Evolutionary conservation across 78 protist genomes (phyloP).

Genomic region (Cavenderia fasciculata): DNA sequence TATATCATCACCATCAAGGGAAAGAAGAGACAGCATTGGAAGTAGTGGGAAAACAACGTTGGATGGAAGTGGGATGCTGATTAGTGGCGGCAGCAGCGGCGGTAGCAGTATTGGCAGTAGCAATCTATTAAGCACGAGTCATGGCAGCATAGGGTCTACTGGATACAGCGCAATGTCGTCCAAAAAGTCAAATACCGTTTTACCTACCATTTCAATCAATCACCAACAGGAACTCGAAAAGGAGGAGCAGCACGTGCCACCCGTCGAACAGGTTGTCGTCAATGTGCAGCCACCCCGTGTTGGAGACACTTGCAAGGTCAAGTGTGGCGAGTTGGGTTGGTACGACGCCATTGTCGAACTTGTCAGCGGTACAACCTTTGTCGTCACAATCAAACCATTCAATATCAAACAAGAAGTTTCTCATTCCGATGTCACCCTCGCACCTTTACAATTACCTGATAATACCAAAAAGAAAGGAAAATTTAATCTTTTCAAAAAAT

Average conservation of each 20-base stretch:
- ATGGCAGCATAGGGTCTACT: too few relatives aligned
- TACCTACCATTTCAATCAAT: too few relatives aligned
- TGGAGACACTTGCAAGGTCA: slow-evolving; percentile 69
- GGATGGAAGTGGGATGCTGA: not conserved
- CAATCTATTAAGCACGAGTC: too few relatives aligned
- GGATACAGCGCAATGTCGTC: too few relatives aligned
- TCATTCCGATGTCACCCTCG: slow-evolving; percentile 67
- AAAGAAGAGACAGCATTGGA: not conserved
- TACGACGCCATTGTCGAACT: slow-evolving; percentile 59
- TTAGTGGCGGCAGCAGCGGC: too few relatives aligned
- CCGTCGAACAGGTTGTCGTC: slow-evolving; percentile 59
- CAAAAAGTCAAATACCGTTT: too few relatives aligned
- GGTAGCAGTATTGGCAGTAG: too few relatives aligned
- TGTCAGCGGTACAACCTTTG: slow-evolving; percentile 64
- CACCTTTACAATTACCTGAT: slow-evolving; percentile 70
- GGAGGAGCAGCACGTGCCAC: not conserved
- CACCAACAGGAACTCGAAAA: not conserved
- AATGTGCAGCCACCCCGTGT: slow-evolving; percentile 70
- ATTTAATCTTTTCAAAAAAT: slow-evolving; percentile 22
- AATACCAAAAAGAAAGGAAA: slow-evolving; percentile 44
- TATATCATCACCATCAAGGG: not conserved
- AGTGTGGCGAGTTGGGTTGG: slow-evolving; percentile 75
- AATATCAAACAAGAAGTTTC: slow-evolving; percentile 72
- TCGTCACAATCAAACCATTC: slow-evolving; percentile 66
- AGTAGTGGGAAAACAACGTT: not conserved